phyloP scores from a whole-genome alignment of 2,329 filamentous ascomycete species.

The Biscogniauxia sp. region DNA sequence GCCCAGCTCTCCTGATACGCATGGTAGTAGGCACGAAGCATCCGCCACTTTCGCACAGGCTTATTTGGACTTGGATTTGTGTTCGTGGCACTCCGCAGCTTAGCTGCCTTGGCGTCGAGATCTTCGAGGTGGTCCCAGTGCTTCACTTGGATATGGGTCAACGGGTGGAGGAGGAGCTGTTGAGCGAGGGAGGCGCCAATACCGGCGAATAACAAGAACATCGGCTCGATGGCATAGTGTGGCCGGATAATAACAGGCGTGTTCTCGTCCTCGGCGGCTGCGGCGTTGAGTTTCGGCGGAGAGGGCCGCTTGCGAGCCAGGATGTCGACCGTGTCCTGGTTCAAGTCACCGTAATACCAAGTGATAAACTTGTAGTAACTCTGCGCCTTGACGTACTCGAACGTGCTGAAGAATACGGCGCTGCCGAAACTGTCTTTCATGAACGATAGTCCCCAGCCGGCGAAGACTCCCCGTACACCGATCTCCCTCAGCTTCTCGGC shows the following conservation, averaged over 20 bases:
- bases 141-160: slow-evolving; percentile 67
- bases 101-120: slow-evolving; percentile 60
- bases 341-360: slow-evolving; percentile 64
- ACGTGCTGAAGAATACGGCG: slow-evolving; percentile 71
- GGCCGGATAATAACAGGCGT: slow-evolving; percentile 59
- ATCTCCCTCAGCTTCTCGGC: slow-evolving; percentile 68
- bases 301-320: slow-evolving; percentile 46
- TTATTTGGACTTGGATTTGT: slow-evolving; percentile 31
- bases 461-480: slow-evolving; percentile 69
- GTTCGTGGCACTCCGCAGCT: slow-evolving; percentile 39
- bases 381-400: slow-evolving; percentile 75
- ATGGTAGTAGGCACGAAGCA: slow-evolving; percentile 64
- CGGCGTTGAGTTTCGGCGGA: slow-evolving; percentile 8
- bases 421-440: slow-evolving; percentile 68
- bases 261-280: slow-evolving; percentile 22
- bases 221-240: slow-evolving; percentile 72
- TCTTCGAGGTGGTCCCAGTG: slow-evolving; percentile 73
- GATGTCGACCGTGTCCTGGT: slow-evolving; percentile 49
- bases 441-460: slow-evolving; percentile 68
- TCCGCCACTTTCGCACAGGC: slow-evolving; percentile 43
- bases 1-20: slow-evolving; percentile 68
- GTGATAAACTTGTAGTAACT: slow-evolving; percentile 69
- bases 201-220: slow-evolving; percentile 68
- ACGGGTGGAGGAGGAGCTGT: slow-evolving; percentile 67
- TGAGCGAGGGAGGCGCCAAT: slow-evolving; percentile 66